Evolutionary conservation across 73 alveolate species (phyloP), one percentile per base, ranked within the genome.

Genomic region (Tetrahymena elliotti): DNA sequence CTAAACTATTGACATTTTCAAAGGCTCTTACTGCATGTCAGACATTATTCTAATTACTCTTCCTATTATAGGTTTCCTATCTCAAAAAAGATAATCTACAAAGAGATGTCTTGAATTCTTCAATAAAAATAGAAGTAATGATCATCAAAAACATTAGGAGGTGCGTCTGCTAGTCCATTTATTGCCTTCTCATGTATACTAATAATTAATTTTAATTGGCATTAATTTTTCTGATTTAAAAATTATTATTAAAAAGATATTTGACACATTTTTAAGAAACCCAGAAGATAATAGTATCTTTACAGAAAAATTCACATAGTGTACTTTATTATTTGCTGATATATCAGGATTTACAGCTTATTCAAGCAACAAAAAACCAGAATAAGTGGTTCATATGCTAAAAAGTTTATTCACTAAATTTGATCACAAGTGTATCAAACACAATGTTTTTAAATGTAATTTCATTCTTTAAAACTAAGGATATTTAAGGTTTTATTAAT

Each of bases 301-400:
- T 52, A 98, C 98, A 2, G 99, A 99, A 94, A 98, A 96, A 22
- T 95, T 98, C 40, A 98, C 95, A 33, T 96, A 95, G 93, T 99
- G 97, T 34, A 98, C 99, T 33, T 93, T 99, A 93, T 96, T 99
- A 27, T 99, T 97, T 93, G 99, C 99, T 47, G 99, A 99, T 97
- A 98, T 98, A 94, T 97, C 97, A 16, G 98, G 98, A 37, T 98
- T 98, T 93, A 98, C 99, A 53, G 97, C 95, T 15, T 97, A 97
- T 92, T 92, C 98, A 36, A 96, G 98, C 84, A 96, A 94, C 6
- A 93, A 96, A 27, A 93, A 98, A 47, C 99, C 99, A 6, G 97
- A 96, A 92, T 99, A 98, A 94, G 99, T 99, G 4, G 99, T 99
- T 34, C 94, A 95, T 84, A 93, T 99, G 98, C 98, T 99, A 11